Base-by-base conservation (phyloP, 2,329 filamentous ascomycete species). In the Aspergillus sp. region DNA sequence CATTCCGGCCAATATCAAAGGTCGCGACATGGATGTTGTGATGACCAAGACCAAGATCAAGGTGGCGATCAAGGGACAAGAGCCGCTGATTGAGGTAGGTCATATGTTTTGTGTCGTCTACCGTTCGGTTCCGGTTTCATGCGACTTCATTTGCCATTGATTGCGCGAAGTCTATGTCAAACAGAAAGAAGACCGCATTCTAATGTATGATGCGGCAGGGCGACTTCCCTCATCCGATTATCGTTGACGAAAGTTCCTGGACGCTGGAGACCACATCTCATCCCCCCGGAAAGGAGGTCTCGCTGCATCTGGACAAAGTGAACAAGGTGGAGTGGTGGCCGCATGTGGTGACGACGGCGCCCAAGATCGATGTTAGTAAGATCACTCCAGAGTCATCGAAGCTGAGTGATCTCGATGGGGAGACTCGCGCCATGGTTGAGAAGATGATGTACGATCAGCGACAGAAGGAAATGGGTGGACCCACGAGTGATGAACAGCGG, bases 391-490 rank as follows among this genome's bases (percentile, higher is more conserved):
- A 97, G 76, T 92, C 88, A 70, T 92, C 87, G 69, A 95, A 91
- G 73, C 80, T 99, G 66, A 86, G 88, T 52, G 94, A 99, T 72
- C 79, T 99, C 61, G 93, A 97, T 68, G 94, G 94, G 55, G 89
- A 95, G 80, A 99, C 94, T 49, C 83, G 94, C 59, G 83, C 86
- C 53, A 97, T 99, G 93, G 94, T 99, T 42, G 94, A 99, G 84
- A 99, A 99, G 84, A 99, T 99, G 94, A 99, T 99, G 94, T 99
- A 83, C 66, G 94, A 99, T 77, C 94, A 99, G 80, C 82, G 89
- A 61, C 92, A 97, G 78, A 99, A 99, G 84, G 92, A 97, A 78
- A 79, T 82, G 73, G 94, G 94, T 4, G 82, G 88, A 73, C 90
- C 91, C 44, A 91, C 87, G 11, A 95, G 90, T 60, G 94, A 97